phyloP scores from a whole-genome alignment of 768 basidiomycete genomes.

The Lactarius hatsudake region DNA sequence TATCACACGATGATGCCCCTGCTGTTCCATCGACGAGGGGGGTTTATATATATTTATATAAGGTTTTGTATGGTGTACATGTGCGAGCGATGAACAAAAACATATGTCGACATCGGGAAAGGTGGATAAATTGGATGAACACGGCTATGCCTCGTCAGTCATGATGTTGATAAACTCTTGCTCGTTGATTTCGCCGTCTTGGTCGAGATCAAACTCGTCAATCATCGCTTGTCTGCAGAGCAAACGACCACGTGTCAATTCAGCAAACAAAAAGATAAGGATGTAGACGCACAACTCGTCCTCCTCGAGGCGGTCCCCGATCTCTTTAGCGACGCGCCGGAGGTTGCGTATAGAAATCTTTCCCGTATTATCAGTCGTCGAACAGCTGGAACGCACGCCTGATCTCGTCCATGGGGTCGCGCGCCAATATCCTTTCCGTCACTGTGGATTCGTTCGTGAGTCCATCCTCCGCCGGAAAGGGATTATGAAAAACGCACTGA shows the following conservation, averaged over 20 bases:
- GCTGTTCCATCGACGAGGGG: not conserved
- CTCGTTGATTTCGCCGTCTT: conserved; percentile 96
- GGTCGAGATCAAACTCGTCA: conserved; percentile 98
- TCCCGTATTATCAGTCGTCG: conserved; percentile 93
- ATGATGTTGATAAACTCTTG: conserved; percentile 97
- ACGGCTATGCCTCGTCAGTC: conserved; percentile 79
- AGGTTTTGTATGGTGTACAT: not conserved
- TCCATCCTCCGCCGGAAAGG: not conserved
- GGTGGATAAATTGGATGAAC: conserved; percentile 19
- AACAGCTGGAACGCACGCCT: conserved; percentile 94
- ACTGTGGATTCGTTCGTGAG: conserved; percentile 48
- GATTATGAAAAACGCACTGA: conserved; percentile 56
- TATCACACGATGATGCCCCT: conserved; percentile 2
- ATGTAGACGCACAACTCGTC: conserved; percentile 81
- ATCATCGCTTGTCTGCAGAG: conserved; percentile 96
- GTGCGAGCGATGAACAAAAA: not conserved
- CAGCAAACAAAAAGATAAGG: conserved; percentile 19
- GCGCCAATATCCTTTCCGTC: conserved; percentile 88
- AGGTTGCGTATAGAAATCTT: conserved; percentile 92
- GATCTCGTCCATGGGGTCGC: conserved; percentile 97
- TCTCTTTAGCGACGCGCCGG: conserved; percentile 91
- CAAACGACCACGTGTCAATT: not conserved
- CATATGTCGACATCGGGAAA: conserved; percentile 9
- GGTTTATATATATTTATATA: not conserved
- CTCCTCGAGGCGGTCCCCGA: conserved; percentile 92